These are phyloP conservation scores for Vigna hirtella DNA, from an alignment of 306 rosid species.

Conservation along the genomic window DNA sequence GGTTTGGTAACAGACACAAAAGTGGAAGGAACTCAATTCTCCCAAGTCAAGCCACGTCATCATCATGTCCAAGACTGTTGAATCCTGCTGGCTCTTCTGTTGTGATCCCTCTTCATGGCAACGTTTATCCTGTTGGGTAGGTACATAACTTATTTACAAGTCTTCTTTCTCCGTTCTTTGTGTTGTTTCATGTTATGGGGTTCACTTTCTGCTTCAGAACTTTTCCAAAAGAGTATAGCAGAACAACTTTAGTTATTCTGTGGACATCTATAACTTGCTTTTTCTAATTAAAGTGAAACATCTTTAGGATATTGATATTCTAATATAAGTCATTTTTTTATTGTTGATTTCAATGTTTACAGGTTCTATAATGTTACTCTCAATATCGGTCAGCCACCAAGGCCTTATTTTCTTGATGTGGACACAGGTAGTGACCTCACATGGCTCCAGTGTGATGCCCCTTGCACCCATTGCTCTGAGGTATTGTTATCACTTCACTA, in stretches of 20 bases:
- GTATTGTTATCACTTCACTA: slow-evolving; percentile 57
- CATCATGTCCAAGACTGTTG: slow-evolving; percentile 54
- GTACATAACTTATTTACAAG: background rate
- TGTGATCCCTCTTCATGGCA: slow-evolving; percentile 73
- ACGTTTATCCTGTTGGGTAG: slow-evolving; percentile 90
- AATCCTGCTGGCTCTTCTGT: slow-evolving; percentile 68
- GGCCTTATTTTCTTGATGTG: slow-evolving; percentile 86
- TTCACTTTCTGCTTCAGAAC: slow-evolving; percentile 2
- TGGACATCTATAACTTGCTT: background rate
- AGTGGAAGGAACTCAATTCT: slow-evolving; percentile 53
- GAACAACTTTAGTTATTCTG: background rate
- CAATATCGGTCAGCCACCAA: slow-evolving; percentile 83
- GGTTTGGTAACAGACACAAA: slow-evolving; percentile 55
- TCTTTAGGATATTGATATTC: slow-evolving; percentile 19
- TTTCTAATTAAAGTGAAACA: background rate
- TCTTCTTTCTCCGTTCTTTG: background rate
- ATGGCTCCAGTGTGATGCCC: slow-evolving; percentile 98
- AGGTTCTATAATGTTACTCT: slow-evolving; percentile 88
- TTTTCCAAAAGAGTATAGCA: background rate
- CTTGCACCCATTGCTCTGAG: slow-evolving; percentile 80
- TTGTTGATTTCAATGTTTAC: slow-evolving; percentile 38
- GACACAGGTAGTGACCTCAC: slow-evolving; percentile 99
- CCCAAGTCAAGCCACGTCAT: slow-evolving; percentile 50
- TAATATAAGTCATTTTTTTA: background rate
- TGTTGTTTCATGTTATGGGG: background rate